phyloP scores from a whole-genome alignment of 345 rosid genomes.

The Melaleuca quinquenervia region DNA sequence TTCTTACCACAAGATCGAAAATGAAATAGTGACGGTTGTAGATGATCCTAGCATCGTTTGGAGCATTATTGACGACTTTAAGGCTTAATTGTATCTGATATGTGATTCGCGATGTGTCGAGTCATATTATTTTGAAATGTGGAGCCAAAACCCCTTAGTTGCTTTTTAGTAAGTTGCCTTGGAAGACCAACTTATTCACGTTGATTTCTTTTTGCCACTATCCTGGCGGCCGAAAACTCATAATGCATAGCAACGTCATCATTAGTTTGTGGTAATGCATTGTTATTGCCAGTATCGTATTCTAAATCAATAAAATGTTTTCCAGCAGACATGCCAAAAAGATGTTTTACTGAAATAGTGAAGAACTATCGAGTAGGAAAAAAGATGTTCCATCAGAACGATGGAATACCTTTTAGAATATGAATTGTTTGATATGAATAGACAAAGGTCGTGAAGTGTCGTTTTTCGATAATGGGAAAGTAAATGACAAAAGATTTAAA shows the following conservation, averaged over 20 bases:
- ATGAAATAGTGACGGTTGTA: not conserved
- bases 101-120: not conserved
- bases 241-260: not conserved
- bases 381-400: not conserved
- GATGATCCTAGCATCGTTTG: not conserved
- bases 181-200: not conserved
- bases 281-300: no score
- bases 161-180: not conserved
- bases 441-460: not conserved
- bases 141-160: not conserved
- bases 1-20: not conserved
- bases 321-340: not conserved
- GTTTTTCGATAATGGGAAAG: not conserved
- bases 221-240: not conserved
- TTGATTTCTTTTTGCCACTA: not conserved
- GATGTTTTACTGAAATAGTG: not conserved
- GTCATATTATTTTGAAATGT: not conserved
- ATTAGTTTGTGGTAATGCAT: not conserved
- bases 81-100: not conserved
- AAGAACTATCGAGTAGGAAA: not conserved
- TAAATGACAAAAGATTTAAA: not conserved
- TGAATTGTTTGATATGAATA: not conserved
- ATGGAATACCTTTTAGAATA: not conserved
- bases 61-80: not conserved
- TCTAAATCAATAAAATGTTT: no score